Conservation (phyloP, 2,329 filamentous ascomycete genomes). For the Orbilia brochopaga region DNA sequence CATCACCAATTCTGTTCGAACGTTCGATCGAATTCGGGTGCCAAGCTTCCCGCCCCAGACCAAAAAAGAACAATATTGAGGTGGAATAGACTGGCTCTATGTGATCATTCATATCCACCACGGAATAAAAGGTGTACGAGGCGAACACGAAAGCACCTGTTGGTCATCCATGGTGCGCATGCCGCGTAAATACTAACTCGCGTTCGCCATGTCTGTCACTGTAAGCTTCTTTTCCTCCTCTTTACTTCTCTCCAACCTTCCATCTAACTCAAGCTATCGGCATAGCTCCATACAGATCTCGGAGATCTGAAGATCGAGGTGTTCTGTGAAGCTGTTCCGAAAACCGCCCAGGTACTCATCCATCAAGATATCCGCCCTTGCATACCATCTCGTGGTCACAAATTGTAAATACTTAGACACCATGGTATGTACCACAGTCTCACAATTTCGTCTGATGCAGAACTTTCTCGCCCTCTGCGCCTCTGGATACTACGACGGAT, state of each 20-base stretch:
- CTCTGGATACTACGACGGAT: constrained; percentile 75
- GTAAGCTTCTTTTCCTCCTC: constrained; percentile 4
- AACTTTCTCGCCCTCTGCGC: constrained; percentile 89
- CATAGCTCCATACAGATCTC: constrained; percentile 76
- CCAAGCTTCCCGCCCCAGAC: too few species aligned
- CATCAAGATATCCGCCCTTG: too few species aligned
- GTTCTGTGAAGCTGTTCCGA: constrained; percentile 92
- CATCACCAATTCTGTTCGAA: too few species aligned
- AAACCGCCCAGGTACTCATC: constrained; percentile 75
- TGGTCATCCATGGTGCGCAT: neutral
- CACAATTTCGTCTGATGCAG: constrained; percentile 58
- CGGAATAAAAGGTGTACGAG: too few species aligned
- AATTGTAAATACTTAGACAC: too few species aligned
- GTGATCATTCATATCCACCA: too few species aligned
- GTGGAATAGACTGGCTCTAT: too few species aligned
- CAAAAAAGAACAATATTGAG: too few species aligned
- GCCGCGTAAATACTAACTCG: neutral
- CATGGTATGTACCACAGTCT: too few species aligned
- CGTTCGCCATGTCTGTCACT: constrained; percentile 28
- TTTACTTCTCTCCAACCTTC: neutral
- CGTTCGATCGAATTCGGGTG: too few species aligned
- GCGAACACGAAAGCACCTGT: too few species aligned
- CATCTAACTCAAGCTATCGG: neutral
- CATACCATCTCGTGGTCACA: too few species aligned
- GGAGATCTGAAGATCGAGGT: constrained; percentile 94